Percentiles rank a stretch among this genome's conserved stretches.
These are phyloP conservation scores for Leccinum aurantiacum DNA, from an alignment of 768 basidiomycete species.

Conservation along the genomic window DNA sequence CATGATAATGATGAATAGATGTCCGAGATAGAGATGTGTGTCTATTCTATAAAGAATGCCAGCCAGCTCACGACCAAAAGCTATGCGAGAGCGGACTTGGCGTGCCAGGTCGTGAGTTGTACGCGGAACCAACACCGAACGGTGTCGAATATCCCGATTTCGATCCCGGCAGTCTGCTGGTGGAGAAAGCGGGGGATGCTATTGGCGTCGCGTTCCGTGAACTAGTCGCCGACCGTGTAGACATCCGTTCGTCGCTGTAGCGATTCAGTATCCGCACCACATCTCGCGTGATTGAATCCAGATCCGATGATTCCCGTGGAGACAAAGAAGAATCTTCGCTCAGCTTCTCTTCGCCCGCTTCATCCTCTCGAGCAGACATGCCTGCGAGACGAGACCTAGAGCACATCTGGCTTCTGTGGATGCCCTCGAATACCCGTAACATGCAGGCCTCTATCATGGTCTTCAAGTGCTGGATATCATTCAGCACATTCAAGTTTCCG, in stretches of 20 bases:
- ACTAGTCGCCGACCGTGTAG: conserved; percentile 54
- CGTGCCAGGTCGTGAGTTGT: conserved; percentile 60
- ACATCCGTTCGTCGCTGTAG: conserved; percentile 65
- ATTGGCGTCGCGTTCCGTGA: conserved; percentile 69
- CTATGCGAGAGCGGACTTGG: conserved; percentile 54
- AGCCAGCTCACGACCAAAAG: conserved; percentile 30
- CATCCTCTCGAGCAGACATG: conserved; percentile 45
- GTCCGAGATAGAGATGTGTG: conserved; percentile 10
- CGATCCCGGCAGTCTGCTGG: conserved; percentile 41
- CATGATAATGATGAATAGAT: neutral
- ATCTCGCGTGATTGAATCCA: conserved; percentile 72
- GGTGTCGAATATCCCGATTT: conserved; percentile 65
- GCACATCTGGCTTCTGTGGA: conserved; percentile 43
- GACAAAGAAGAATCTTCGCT: conserved; percentile 55
- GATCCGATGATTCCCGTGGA: conserved; percentile 66
- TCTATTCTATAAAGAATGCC: conserved; percentile 9
- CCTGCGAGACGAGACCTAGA: conserved; percentile 33
- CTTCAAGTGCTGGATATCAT: conserved; percentile 83
- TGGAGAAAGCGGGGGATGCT: conserved; percentile 47
- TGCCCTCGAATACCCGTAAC: conserved; percentile 88
- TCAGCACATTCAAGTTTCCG: conserved; percentile 69
- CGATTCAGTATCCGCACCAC: conserved; percentile 72
- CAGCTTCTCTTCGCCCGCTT: conserved; percentile 53
- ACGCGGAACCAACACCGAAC: conserved; percentile 40
- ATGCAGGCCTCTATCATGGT: conserved; percentile 77